These are phyloP conservation scores for Bacterosira constricta DNA, from an alignment of 108 stramenopile species.

Conservation along the genomic window DNA sequence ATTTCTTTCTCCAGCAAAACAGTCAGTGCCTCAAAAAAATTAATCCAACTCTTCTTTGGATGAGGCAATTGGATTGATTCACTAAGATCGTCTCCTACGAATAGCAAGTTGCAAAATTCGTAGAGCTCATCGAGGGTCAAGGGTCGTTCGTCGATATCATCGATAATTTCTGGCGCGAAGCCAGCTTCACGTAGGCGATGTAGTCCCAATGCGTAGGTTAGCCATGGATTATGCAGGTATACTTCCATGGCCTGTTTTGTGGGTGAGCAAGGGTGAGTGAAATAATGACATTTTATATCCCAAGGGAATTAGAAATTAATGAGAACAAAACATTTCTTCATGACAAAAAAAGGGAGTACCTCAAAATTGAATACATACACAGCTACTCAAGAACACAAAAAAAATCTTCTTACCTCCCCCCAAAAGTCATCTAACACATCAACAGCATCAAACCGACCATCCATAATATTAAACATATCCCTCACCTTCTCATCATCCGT, in stretches of 20 bases:
- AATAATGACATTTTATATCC: too few species aligned
- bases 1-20: background rate
- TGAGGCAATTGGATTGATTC: background rate
- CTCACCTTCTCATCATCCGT: constrained; percentile 42
- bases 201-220: constrained; percentile 50
- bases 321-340: too few species aligned
- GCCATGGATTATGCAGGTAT: constrained; percentile 44
- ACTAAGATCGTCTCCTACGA: background rate
- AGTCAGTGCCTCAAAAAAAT: background rate
- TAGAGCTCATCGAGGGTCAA: background rate
- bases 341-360: background rate
- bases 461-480: constrained; percentile 44
- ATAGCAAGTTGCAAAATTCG: background rate
- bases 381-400: background rate
- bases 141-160: constrained; percentile 48
- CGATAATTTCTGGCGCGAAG: constrained; percentile 25
- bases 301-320: too few species aligned
- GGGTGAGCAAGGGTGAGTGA: too few species aligned
- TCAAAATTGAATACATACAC: background rate
- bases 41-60: background rate
- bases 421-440: constrained; percentile 62
- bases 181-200: constrained; percentile 59
- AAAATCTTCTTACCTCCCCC: constrained; percentile 45
- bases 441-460: constrained; percentile 25
- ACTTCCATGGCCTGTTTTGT: constrained; percentile 42